A percentile compares a stretch with the other conserved stretches of the same genome.
Conservation (phyloP, 805 yeast genomes). For the Sugiyamaella boreocaroliniensis region DNA sequence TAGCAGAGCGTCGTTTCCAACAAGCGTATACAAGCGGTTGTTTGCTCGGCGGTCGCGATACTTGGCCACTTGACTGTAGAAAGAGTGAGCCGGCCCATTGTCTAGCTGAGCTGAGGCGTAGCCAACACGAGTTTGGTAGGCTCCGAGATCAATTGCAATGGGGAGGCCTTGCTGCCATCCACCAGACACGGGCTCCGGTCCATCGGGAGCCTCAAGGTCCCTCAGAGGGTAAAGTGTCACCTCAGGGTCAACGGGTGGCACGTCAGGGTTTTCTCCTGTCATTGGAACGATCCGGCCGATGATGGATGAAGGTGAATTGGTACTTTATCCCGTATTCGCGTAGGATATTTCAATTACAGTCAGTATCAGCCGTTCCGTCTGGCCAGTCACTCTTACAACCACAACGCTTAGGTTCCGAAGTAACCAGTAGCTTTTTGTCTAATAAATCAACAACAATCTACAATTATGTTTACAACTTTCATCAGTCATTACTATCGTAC, state of each 20-base stretch:
- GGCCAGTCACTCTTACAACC: too few species aligned
- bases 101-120: constrained; percentile 21
- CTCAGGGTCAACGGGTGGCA: background rate
- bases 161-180: constrained; percentile 55
- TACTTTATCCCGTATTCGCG: too few species aligned
- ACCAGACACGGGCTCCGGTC: constrained; percentile 39
- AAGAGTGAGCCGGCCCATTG: constrained; percentile 46
- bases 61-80: constrained; percentile 63
- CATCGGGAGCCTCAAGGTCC: constrained; percentile 21
- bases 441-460: too few species aligned
- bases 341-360: too few species aligned
- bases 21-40: constrained; percentile 49
- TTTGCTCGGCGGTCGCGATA: constrained; percentile 66
- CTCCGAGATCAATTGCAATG: constrained; percentile 84
- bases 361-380: too few species aligned
- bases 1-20: constrained; percentile 74
- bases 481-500: background rate
- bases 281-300: background rate
- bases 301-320: too few species aligned
- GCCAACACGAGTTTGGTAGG: constrained; percentile 40
- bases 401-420: too few species aligned
- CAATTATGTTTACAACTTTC: background rate
- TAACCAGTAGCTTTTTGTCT: too few species aligned
- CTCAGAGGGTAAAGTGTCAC: constrained; percentile 20
- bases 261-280: background rate